phyloP scores from a whole-genome alignment of 1,284 basidiomycete species.

The Sporisorium scitamineum region DNA sequence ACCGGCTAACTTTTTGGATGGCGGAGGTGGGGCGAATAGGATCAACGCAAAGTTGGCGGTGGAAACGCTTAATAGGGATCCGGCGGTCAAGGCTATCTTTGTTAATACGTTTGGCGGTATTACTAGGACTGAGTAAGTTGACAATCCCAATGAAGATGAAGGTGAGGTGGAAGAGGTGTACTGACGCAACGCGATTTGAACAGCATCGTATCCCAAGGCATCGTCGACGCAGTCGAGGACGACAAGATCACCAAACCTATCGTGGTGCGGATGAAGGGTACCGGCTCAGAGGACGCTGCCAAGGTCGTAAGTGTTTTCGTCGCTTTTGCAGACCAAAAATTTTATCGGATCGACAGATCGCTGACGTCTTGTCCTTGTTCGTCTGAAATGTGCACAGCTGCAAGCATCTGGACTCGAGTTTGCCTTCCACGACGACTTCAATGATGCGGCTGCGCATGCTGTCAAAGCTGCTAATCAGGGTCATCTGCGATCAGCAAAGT shows the following conservation, averaged over 20 bases:
- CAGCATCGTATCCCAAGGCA: constrained; percentile 53
- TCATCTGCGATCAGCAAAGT: constrained; percentile 13
- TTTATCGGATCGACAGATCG: not conserved
- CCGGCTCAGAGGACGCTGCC: constrained; percentile 50
- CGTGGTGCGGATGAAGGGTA: constrained; percentile 56
- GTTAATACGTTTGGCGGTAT: constrained; percentile 61
- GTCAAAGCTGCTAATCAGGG: constrained; percentile 50
- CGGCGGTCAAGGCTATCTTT: constrained; percentile 56
- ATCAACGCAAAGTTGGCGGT: constrained; percentile 54
- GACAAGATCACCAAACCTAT: constrained; percentile 56
- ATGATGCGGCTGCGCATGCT: constrained; percentile 52
- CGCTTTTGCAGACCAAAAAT: not conserved
- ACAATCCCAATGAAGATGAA: not conserved
- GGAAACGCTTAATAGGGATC: constrained; percentile 54
- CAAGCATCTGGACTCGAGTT: constrained; percentile 39
- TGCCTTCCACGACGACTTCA: constrained; percentile 56
- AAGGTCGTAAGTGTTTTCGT: constrained; percentile 10
- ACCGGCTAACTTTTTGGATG: constrained; percentile 61
- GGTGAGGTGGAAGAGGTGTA: not conserved
- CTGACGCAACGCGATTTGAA: not conserved
- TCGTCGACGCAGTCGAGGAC: constrained; percentile 54
- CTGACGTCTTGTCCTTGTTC: not conserved
- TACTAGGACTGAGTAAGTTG: constrained; percentile 43
- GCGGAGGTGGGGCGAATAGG: constrained; percentile 56
- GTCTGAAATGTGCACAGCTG: constrained; percentile 7